Evolutionary conservation across 2,329 filamentous ascomycete species (phyloP), one percentile per base, ranked within the genome.

Genomic region (Fusarium xylarioides): DNA sequence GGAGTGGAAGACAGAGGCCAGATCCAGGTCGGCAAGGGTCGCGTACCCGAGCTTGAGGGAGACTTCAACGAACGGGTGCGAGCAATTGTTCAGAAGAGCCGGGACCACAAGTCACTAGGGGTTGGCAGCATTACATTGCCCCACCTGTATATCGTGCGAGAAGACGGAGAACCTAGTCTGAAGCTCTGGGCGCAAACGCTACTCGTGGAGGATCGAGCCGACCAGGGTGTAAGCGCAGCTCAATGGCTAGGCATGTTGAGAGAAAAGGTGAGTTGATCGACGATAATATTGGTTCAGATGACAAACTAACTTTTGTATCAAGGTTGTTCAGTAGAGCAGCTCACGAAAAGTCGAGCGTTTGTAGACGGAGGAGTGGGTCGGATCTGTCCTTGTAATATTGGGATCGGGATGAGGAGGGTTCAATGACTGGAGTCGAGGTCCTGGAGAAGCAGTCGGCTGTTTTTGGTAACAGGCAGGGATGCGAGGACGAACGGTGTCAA

Each of bases 121-220:
- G 95, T 96, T 21, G 96, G 96, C 71, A 97, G 94, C 82, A 97
- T 98, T 74, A 90, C 92, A n/a, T 90, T 97, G 70, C 96, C 96
- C 54, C 94, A 97, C 79, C 86, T 99, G 63, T 99, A 98, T 81
- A 88, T 98, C 77, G 93, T 98, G 70, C 91, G 95, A 77, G 95
- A 98, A 82, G 96, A 98, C 79, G 96, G 96, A 58, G 96, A 99
- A 84, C 96, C 96, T 37, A 95, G 93, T 78, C 85, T 99, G 81
- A 95, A 97, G 84, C 86, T 98, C 72, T 99, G 96, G 96, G 96
- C 96, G 49, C 95, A 98, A 86, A 98, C 96, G 47, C 86, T 98
- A 82, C 85, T 99, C 78, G 92, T 99, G 52, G 96, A 99, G 83
- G 96, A 99, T 83, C 88, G 95, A 74, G 94, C 95, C 62, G 96